Evolutionary conservation across 2,329 filamentous ascomycete genomes (phyloP).

Genomic region (Aureobasidium sp.): DNA sequence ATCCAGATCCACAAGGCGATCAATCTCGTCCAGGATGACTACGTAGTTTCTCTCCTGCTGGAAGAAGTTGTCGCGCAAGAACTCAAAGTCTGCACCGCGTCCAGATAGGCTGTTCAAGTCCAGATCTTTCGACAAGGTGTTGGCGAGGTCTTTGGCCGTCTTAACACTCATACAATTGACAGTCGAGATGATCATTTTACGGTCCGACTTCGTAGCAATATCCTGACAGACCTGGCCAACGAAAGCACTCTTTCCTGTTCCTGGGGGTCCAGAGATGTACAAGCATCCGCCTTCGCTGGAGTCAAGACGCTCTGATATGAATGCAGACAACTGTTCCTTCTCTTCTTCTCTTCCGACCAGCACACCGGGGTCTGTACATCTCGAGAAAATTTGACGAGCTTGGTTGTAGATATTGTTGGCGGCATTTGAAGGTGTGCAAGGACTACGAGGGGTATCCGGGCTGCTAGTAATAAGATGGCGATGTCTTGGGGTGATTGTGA

Average conservation of each 20-base stretch:
- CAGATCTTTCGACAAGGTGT: constrained; percentile 66
- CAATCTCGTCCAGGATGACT: constrained; percentile 91
- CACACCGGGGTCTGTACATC: constrained; percentile 65
- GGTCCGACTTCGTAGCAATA: constrained; percentile 43
- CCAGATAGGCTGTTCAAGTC: constrained; percentile 52
- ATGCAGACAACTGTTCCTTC: constrained; percentile 58
- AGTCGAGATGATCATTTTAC: constrained; percentile 61
- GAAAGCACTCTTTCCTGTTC: constrained; percentile 94
- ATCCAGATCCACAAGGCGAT: constrained; percentile 84
- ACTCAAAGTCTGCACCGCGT: constrained; percentile 60
- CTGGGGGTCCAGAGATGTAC: constrained; percentile 91
- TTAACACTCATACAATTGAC: constrained; percentile 98
- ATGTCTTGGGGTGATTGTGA: constrained; percentile 74
- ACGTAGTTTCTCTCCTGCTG: constrained; percentile 55
- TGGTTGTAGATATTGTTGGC: constrained; percentile 75
- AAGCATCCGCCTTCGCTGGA: constrained; percentile 67
- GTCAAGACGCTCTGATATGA: constrained; percentile 59
- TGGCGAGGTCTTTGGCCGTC: constrained; percentile 76
- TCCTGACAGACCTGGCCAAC: constrained; percentile 69
- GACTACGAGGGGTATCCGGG: constrained; percentile 70
- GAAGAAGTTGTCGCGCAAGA: constrained; percentile 65
- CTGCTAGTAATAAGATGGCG: constrained; percentile 71
- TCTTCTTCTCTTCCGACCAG: constrained; percentile 71
- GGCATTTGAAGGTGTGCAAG: constrained; percentile 60
- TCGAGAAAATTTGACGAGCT: constrained; percentile 79